Percentiles rank a stretch among this genome's conserved stretches.
Conservation (phyloP, 495 filamentous ascomycete species). For the Cercophora newfieldiana region DNA sequence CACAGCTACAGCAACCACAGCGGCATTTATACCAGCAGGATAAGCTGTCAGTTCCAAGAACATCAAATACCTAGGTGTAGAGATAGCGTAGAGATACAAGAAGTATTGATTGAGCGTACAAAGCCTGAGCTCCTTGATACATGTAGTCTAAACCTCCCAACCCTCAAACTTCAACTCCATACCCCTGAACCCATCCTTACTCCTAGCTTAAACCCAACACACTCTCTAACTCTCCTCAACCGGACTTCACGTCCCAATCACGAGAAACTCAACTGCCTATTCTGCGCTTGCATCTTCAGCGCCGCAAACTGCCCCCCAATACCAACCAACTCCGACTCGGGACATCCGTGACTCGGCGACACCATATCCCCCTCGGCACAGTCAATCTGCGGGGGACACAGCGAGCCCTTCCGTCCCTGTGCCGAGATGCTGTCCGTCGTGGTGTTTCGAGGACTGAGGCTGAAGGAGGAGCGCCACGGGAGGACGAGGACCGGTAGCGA, state of each 20-base stretch:
- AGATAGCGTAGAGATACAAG: no score
- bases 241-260: not conserved
- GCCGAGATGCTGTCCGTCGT: not conserved
- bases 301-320: constrained; percentile 24
- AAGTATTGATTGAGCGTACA: no score
- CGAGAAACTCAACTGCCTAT: constrained; percentile 10
- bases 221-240: not conserved
- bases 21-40: no score
- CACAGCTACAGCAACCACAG: no score
- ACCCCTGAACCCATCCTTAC: no score
- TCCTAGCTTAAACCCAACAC: not conserved
- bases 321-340: constrained; percentile 16
- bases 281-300: not conserved
- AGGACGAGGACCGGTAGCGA: not conserved
- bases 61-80: no score
- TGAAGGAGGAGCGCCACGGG: constrained; percentile 18
- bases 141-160: no score
- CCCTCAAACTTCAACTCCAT: no score
- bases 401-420: constrained; percentile 19
- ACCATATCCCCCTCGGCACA: not conserved
- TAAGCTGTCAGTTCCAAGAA: no score
- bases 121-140: no score
- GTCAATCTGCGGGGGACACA: not conserved
- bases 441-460: not conserved
- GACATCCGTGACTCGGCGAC: not conserved